Evolutionary conservation across 306 rosid species (phyloP).

Genomic region (Rosa multiflora): DNA sequence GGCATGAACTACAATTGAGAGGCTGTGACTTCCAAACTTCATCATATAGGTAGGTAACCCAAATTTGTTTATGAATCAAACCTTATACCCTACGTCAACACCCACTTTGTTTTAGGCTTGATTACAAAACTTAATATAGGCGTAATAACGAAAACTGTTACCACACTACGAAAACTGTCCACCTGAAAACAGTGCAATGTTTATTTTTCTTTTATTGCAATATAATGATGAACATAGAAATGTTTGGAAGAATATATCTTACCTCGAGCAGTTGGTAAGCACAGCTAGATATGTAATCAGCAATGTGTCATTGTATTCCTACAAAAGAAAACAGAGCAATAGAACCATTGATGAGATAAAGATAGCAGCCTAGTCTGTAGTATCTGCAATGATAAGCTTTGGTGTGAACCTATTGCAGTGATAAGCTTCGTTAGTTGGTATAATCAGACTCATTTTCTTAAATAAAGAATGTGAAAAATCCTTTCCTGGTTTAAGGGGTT

Average conservation of each 20-base stretch:
- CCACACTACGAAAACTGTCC: neutral
- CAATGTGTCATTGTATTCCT: slow-evolving; percentile 94
- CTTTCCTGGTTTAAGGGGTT: neutral
- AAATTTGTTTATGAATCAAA: neutral
- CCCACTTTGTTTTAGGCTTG: neutral
- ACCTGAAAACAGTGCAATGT: neutral
- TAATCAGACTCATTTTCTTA: neutral
- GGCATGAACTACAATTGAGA: neutral
- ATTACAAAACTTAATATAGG: neutral
- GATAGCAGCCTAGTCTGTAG: neutral
- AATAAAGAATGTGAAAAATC: neutral
- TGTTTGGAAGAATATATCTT: slow-evolving; percentile 11
- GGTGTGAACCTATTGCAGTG: neutral
- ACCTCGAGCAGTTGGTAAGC: slow-evolving; percentile 99
- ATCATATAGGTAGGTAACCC: neutral
- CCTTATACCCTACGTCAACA: neutral
- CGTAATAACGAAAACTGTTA: neutral
- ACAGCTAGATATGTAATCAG: slow-evolving; percentile 83
- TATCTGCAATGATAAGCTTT: neutral
- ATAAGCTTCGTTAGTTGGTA: neutral
- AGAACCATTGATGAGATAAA: neutral
- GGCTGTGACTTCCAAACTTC: neutral
- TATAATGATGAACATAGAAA: neutral
- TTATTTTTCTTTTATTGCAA: neutral
- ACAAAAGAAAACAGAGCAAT: slow-evolving; percentile 17